These are phyloP conservation scores for Iodosphaeria phyllophila DNA, from an alignment of 2,329 filamentous ascomycete genomes.

Conservation along the genomic window DNA sequence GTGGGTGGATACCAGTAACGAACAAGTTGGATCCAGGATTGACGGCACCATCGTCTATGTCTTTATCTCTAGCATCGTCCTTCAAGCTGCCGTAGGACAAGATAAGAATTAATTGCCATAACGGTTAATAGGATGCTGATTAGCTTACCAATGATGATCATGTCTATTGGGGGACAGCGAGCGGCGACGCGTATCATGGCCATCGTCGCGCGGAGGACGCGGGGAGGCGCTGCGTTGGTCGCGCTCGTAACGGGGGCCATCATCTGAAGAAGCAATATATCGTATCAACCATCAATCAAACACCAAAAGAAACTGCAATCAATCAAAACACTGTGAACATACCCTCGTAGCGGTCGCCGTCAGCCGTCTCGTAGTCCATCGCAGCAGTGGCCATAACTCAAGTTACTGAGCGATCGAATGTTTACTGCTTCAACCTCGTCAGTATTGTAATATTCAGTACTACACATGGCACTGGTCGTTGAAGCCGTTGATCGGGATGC, in stretches of 20 bases:
- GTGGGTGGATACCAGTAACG: slow-evolving; percentile 93
- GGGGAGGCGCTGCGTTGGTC: slow-evolving; percentile 49
- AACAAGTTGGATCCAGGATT: slow-evolving; percentile 98
- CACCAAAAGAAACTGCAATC: slow-evolving; percentile 1
- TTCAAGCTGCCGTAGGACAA: slow-evolving; percentile 24
- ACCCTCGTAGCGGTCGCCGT: slow-evolving; percentile 50
- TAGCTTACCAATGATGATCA: slow-evolving; percentile 28
- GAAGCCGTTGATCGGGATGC: too few relatives aligned
- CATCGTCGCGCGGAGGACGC: slow-evolving; percentile 40
- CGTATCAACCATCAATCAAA: slow-evolving; percentile 4
- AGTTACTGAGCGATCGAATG: slow-evolving; percentile 5
- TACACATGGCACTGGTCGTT: too few relatives aligned
- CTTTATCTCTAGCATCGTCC: slow-evolving; percentile 28
- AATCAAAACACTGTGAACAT: slow-evolving; percentile 9
- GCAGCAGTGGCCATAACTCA: slow-evolving; percentile 38
- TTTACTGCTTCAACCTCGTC: too few relatives aligned
- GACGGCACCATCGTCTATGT: slow-evolving; percentile 59
- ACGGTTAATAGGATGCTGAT: neutral
- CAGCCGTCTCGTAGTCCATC: slow-evolving; percentile 54
- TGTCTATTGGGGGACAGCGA: slow-evolving; percentile 42
- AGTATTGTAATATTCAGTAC: too few relatives aligned
- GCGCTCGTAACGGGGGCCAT: slow-evolving; percentile 45
- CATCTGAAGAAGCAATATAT: slow-evolving; percentile 24
- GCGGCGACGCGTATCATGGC: slow-evolving; percentile 37
- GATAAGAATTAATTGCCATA: slow-evolving; percentile 1